Percentiles rank a stretch among this genome's conserved stretches.
phyloP scores from a whole-genome alignment of 352 stramenopile species.

The Hyaloperonospora brassicae region DNA sequence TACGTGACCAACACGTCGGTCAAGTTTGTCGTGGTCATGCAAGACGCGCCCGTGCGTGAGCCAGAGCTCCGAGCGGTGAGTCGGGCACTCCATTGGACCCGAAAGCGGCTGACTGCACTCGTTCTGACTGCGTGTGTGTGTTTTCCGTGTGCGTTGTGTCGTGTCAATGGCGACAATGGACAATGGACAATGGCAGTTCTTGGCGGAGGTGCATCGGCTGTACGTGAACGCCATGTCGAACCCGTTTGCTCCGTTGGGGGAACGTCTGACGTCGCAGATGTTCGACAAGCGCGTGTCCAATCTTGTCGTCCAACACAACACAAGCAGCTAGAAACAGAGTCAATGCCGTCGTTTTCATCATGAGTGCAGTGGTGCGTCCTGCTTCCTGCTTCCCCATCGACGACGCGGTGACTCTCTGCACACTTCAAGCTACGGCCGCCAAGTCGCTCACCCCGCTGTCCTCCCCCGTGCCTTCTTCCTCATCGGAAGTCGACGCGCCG shows the following conservation, averaged over 20 bases:
- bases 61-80: constrained; percentile 68
- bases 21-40: constrained; percentile 76
- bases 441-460: constrained; percentile 54
- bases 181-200: constrained; percentile 41
- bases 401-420: constrained; percentile 27
- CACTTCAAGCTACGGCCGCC: constrained; percentile 49
- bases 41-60: constrained; percentile 66
- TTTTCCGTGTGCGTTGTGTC: constrained; percentile 8
- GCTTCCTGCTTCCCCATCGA: neutral
- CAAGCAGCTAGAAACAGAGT: constrained; percentile 19
- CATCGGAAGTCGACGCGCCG: constrained; percentile 39
- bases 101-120: neutral
- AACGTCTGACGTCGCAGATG: constrained; percentile 67
- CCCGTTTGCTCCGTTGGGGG: constrained; percentile 70
- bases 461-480: constrained; percentile 32
- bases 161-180: constrained; percentile 6
- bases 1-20: constrained; percentile 84
- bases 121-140: neutral
- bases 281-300: constrained; percentile 78
- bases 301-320: constrained; percentile 71
- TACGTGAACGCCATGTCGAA: constrained; percentile 86
- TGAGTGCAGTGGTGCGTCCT: neutral
- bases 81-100: neutral
- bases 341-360: neutral
- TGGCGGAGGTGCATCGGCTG: constrained; percentile 73